Conservation (phyloP, 2,329 filamentous ascomycete genomes). For the Claviceps lovelessii region DNA sequence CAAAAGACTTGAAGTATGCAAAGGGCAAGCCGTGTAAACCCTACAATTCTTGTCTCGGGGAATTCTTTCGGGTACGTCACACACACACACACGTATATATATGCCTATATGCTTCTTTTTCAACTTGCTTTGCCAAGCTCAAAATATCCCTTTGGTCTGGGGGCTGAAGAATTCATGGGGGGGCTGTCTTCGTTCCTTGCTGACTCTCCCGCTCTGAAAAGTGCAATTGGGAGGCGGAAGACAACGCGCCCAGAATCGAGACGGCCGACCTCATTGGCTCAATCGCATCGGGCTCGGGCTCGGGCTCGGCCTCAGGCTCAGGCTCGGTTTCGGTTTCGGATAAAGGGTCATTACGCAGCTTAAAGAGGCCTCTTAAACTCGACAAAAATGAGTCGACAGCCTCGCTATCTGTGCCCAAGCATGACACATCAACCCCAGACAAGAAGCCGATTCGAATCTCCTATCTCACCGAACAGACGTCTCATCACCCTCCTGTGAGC, state of each 20-base stretch:
- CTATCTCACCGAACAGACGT: constrained; percentile 94
- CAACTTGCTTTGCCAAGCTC: too few species aligned
- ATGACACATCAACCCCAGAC: constrained; percentile 25
- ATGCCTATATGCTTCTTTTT: too few species aligned
- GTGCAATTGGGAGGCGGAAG: constrained; percentile 91
- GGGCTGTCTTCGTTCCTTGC: not conserved
- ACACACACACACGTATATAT: not conserved
- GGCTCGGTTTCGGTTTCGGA: constrained; percentile 11
- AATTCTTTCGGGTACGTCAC: constrained; percentile 75
- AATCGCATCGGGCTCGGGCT: constrained; percentile 18
- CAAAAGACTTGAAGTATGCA: constrained; percentile 96
- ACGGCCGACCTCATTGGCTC: constrained; percentile 27
- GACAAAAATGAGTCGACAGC: constrained; percentile 34
- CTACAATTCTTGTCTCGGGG: constrained; percentile 91
- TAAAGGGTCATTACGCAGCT: constrained; percentile 31
- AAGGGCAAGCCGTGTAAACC: constrained; percentile 98
- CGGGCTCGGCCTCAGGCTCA: constrained; percentile 13
- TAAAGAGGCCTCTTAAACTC: constrained; percentile 30
- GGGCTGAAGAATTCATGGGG: not conserved
- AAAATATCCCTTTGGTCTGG: constrained; percentile 6
- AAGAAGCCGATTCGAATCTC: constrained; percentile 60
- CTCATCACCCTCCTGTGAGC: constrained; percentile 92
- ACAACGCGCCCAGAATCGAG: constrained; percentile 54
- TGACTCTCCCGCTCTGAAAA: constrained; percentile 21
- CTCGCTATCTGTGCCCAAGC: constrained; percentile 37